Conservation (phyloP, 768 basidiomycete genomes). For the Suillus subluteus region DNA sequence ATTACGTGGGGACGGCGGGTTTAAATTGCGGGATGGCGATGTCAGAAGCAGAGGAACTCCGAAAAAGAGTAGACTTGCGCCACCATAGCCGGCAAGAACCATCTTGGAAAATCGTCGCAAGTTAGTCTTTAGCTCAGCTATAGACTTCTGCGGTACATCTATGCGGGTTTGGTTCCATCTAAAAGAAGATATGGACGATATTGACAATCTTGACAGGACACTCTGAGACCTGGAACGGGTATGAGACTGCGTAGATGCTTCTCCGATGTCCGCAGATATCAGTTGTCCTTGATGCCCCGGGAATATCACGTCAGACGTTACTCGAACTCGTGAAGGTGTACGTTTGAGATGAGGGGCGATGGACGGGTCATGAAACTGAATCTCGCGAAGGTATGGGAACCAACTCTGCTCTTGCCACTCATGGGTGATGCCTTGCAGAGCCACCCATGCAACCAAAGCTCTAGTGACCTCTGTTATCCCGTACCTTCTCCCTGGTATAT, state of each 20-base stretch:
- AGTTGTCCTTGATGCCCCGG: slow-evolving; percentile 72
- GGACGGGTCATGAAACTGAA: slow-evolving; percentile 58
- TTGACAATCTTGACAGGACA: slow-evolving; percentile 28
- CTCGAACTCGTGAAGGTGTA: slow-evolving; percentile 60
- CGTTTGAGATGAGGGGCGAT: slow-evolving; percentile 35
- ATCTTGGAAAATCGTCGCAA: slow-evolving; percentile 82
- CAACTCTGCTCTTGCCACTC: slow-evolving; percentile 78
- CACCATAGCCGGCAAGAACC: slow-evolving; percentile 84
- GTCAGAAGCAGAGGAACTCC: slow-evolving; percentile 53
- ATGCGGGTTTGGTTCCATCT: slow-evolving; percentile 27
- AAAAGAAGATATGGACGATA: slow-evolving; percentile 31
- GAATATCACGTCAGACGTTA: slow-evolving; percentile 73
- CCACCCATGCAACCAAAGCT: slow-evolving; percentile 79
- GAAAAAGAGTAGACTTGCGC: slow-evolving; percentile 80
- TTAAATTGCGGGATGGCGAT: slow-evolving; percentile 26
- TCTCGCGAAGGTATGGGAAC: slow-evolving; percentile 67
- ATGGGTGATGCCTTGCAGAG: slow-evolving; percentile 79
- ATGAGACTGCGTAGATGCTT: slow-evolving; percentile 41
- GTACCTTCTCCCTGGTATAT: slow-evolving; percentile 61
- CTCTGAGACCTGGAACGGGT: slow-evolving; percentile 35
- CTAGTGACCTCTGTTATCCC: slow-evolving; percentile 67
- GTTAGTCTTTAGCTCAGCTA: slow-evolving; percentile 62
- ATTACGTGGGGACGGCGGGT: slow-evolving; percentile 31
- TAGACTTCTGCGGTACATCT: slow-evolving; percentile 36
- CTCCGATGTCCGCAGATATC: slow-evolving; percentile 82